Conservation (phyloP, 2,329 filamentous ascomycete genomes). For the Huntiella omanensis region DNA sequence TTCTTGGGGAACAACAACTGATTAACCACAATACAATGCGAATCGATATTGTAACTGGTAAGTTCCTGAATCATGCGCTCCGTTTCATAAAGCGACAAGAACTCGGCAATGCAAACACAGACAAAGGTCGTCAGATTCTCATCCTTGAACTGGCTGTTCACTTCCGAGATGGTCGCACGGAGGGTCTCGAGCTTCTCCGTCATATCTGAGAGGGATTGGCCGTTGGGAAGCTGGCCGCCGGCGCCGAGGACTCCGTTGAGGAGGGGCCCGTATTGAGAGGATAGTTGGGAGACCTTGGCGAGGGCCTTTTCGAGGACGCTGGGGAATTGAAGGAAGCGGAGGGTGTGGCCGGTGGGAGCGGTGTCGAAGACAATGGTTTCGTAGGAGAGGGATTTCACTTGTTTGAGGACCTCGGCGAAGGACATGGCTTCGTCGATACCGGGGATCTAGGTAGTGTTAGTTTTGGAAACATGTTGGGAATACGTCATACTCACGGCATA, state of each 20-base stretch:
- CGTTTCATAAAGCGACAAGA: conserved; percentile 90
- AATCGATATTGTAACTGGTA: conserved; percentile 82
- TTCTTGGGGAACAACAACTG: conserved; percentile 85
- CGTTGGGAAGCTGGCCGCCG: conserved; percentile 59
- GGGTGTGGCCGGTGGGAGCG: conserved; percentile 89
- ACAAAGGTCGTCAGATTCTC: conserved; percentile 90
- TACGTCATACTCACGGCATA: conserved; percentile 50
- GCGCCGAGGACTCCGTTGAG: conserved; percentile 81
- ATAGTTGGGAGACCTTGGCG: conserved; percentile 90
- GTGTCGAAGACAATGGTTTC: conserved; percentile 99
- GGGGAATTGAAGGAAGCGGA: conserved; percentile 96
- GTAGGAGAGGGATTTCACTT: conserved; percentile 97
- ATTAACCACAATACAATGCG: conserved; percentile 94
- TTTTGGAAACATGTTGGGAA: neutral
- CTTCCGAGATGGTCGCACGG: conserved; percentile 81
- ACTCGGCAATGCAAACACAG: conserved; percentile 96
- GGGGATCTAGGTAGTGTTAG: conserved; percentile 48
- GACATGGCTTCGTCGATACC: conserved; percentile 99
- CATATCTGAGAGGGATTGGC: conserved; percentile 82
- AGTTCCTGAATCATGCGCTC: conserved; percentile 99
- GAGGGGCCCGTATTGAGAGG: conserved; percentile 85
- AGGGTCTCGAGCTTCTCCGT: conserved; percentile 88
- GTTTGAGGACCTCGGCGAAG: conserved; percentile 96
- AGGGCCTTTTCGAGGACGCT: conserved; percentile 95
- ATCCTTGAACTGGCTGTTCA: conserved; percentile 97